Percentiles rank a stretch among this genome's conserved stretches.
These are phyloP conservation scores for Kodamaea sagamina DNA, from an alignment of 805 yeast species.

Conservation along the genomic window DNA sequence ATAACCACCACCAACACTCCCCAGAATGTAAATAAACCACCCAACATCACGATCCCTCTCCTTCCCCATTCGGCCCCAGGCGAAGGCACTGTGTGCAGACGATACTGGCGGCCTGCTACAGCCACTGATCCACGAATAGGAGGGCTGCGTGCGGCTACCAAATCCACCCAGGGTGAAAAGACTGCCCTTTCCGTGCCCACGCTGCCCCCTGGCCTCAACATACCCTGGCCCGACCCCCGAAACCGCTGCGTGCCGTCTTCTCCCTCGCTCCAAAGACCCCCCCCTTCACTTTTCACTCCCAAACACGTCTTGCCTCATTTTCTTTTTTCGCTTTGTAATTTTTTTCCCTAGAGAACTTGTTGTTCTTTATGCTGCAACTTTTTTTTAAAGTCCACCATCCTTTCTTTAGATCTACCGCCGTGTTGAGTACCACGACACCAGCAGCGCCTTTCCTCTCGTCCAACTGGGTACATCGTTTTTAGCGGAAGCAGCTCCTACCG, in stretches of 20 bases:
- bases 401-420: constrained; percentile 1
- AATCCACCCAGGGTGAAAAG: no score
- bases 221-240: background rate
- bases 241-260: background rate
- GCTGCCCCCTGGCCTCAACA: no score
- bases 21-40: no score
- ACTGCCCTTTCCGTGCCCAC: no score
- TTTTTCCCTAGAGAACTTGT: constrained; percentile 6
- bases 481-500: constrained; percentile 2
- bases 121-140: no score
- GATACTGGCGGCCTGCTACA: no score
- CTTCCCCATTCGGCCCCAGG: no score
- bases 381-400: background rate
- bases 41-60: no score
- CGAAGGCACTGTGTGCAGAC: no score
- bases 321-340: constrained; percentile 5
- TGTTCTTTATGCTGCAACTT: background rate
- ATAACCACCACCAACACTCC: no score
- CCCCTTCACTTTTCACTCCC: background rate
- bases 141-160: no score
- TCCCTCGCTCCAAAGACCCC: background rate
- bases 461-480: constrained; percentile 3
- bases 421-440: background rate
- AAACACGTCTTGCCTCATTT: constrained; percentile 9
- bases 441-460: constrained; percentile 1